Evolutionary conservation across 2,329 filamentous ascomycete genomes (phyloP).

Genomic region (Conoideocrella luteorostrata): DNA sequence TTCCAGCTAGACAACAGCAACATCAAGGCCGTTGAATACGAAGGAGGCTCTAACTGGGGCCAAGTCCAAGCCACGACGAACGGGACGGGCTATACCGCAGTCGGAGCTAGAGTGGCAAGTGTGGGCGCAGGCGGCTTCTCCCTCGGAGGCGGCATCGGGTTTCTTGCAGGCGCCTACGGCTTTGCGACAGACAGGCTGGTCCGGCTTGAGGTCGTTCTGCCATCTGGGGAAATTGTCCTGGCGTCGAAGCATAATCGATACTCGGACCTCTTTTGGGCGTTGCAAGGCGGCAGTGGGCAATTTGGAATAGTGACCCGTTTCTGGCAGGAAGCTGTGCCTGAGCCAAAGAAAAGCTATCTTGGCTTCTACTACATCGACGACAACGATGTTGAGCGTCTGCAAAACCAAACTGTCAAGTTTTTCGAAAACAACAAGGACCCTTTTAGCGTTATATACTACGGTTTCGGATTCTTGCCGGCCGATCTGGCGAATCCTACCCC

Average conservation of each 20-base stretch:
- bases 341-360: background rate
- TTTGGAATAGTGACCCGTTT: slow-evolving; percentile 1
- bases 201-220: slow-evolving; percentile 39
- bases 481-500: background rate
- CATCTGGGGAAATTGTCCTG: slow-evolving; percentile 31
- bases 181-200: slow-evolving; percentile 37
- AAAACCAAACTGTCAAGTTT: background rate
- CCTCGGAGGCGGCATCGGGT: slow-evolving; percentile 43
- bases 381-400: background rate
- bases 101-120: slow-evolving; percentile 32
- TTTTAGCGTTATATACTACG: slow-evolving; percentile 1
- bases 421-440: slow-evolving; percentile 2
- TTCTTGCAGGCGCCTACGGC: slow-evolving; percentile 36
- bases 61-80: slow-evolving; percentile 10
- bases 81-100: slow-evolving; percentile 11
- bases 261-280: background rate
- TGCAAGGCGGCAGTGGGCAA: background rate
- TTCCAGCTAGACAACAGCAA: background rate
- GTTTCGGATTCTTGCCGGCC: background rate
- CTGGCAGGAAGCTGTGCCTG: background rate
- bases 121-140: slow-evolving; percentile 40
- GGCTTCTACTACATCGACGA: slow-evolving; percentile 1
- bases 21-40: slow-evolving; percentile 8
- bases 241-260: background rate
- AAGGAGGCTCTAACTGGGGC: slow-evolving; percentile 11